Evolutionary conservation across 345 rosid species (phyloP).

Genomic region (Raphanus raphanistrum): DNA sequence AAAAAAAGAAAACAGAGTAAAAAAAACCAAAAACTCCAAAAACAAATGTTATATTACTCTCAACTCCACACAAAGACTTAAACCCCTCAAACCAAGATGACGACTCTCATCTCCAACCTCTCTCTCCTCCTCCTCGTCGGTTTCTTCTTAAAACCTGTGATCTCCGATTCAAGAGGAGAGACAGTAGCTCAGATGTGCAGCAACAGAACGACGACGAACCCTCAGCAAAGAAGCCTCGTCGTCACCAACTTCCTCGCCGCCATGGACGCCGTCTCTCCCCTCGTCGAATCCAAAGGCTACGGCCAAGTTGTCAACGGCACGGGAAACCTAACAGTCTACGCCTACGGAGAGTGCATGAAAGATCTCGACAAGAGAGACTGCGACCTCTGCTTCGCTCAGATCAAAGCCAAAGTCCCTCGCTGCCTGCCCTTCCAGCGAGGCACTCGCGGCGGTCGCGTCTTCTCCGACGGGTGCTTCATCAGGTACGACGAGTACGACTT

Average conservation of each 20-base stretch:
- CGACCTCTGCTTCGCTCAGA: conserved; percentile 73
- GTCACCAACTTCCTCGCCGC: conserved; percentile 54
- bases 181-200: conserved; percentile 56
- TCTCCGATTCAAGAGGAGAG: conserved; percentile 77
- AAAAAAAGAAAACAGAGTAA: conserved; percentile 3
- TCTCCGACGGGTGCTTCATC: conserved; percentile 71
- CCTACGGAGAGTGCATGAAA: conserved; percentile 78
- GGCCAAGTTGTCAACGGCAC: conserved; percentile 50
- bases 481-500: conserved; percentile 76
- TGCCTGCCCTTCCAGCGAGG: conserved; percentile 72
- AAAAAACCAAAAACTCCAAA: neutral
- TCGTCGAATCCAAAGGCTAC: conserved; percentile 40
- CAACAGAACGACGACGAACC: conserved; percentile 52
- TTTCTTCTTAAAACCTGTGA: conserved; percentile 35
- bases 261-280: conserved; percentile 49
- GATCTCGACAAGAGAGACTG: conserved; percentile 73
- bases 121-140: conserved; percentile 21
- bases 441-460: conserved; percentile 71
- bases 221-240: conserved; percentile 44
- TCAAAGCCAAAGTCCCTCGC: conserved; percentile 64
- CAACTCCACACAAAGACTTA: neutral
- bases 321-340: conserved; percentile 55
- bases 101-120: neutral
- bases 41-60: conserved; percentile 22
- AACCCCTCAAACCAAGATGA: conserved; percentile 18